Base-by-base conservation (phyloP, 78 protist genomes). In the Guillardia theta region DNA sequence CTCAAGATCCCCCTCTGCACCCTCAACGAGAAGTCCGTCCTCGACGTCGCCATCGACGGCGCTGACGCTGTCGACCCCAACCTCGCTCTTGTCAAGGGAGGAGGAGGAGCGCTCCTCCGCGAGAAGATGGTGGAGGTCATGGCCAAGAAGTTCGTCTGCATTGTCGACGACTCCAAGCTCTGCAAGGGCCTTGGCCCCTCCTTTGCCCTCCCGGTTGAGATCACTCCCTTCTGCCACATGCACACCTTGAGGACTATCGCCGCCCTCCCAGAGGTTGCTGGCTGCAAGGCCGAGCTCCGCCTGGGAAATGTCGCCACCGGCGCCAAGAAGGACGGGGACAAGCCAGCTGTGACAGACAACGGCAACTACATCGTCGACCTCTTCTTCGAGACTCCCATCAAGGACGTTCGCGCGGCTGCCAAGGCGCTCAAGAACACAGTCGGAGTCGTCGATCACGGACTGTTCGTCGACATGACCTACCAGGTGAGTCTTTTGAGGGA, bases 71-170 rank as follows among this genome's bases (percentile, higher is more conserved):
- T 94, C 36, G 94, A 92, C 43, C 93, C 87, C n/a, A 18, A 54
- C 39, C 94, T 94, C 64, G 78, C 88, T 27, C 94, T 94, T 4
- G 92, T 94, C 45, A 94, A 94, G 92, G 96, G 96, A n/a, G 94
- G 96, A 12, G 96, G 96, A 41, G 96, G 96, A 5, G 96, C 96
- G 58, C 94, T 92, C 46, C 96, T 92, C 50, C 96, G 96, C 48
- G 96, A 94, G 92, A 94, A 94, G 96, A 94, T 94, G 96, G 96
- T 94, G 39, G 95, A 94, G 64, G 93, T 62, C 47, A 19, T 88
- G 92, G 93, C 94, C 27, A 33, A 70, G 47, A 94, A 94, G 96
- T 94, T 94, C 94, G 80, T 94, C 80, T 88, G 78, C 45, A 94
- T 94, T 36, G 96, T 94, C 50, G 96, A 94, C 92, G 96, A 94